Base-by-base conservation (phyloP, 805 yeast species). In the Martiniozyma abietophila region DNA sequence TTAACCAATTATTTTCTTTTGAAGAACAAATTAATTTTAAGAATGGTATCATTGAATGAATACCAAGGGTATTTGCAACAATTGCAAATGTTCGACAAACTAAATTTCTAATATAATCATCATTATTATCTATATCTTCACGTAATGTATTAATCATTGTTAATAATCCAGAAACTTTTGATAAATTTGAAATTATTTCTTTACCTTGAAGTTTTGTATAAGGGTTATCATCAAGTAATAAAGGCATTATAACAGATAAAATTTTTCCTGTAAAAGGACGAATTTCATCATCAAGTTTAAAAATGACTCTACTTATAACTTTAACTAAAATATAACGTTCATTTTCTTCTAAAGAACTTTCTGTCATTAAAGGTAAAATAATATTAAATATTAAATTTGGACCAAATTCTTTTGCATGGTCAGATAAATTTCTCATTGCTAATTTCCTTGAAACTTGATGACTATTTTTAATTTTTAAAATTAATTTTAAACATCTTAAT, bases 281-380 rank as follows among this genome's bases (percentile, higher is more conserved):
- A 3, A 84, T 67, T 33, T 65, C 50, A 29, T 70, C 80, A 25
- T 76, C 85, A 11, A 88, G 58, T 43, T 68, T 76, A 50, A 71
- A 74, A 6, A 88, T 53, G 0, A 84, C 62, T 23, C 95, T 61
- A 24, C 77, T 84, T 10, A 82, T 59, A 7, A 83, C 71, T 53
- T 86, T 88, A 10, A 85, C 80, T 36, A 89, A 61, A 9, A 85
- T 53, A 58, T 84, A 94, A 12, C 95, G 67, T 53, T 89, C 96
- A 43, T 76, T 81, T 30, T 82, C 92, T 43, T 78, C 89, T 18
- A 86, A 56, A 4, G 71, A 55, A 25, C 74, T 74, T 41, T 84
- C 95, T 50, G 80, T 59, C 27, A 88, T 57, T 18, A 89, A 56
- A 0, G 96, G 95, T 11, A 88, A 59, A n/a, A 84, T 64, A 40